Evolutionary conservation across 148 eudicot genomes (phyloP).

Genomic region (Vaccinium corymbosum): DNA sequence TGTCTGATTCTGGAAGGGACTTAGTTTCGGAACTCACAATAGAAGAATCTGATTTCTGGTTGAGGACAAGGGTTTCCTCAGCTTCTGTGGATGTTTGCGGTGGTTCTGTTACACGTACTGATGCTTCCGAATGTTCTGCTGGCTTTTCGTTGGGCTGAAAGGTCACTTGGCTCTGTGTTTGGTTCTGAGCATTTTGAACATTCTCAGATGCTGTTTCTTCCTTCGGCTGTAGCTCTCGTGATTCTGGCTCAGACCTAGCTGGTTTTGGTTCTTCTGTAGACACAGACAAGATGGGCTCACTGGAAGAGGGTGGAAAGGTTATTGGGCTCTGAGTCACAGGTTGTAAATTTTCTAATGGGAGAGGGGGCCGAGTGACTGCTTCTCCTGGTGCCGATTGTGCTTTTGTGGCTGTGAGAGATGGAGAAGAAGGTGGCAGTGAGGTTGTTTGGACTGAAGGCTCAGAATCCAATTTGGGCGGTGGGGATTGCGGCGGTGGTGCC

Average conservation of each 20-base stretch:
- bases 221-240: not conserved
- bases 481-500: conserved; percentile 17
- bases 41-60: conserved; percentile 13
- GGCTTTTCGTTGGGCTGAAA: conserved; percentile 6
- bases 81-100: not conserved
- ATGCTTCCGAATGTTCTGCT: conserved; percentile 10
- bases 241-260: not conserved
- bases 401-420: conserved; percentile 10
- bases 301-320: not conserved
- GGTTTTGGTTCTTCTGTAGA: conserved; percentile 13
- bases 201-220: not conserved
- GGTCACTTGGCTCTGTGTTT: conserved; percentile 9
- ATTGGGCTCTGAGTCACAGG: not conserved
- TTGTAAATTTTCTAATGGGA: not conserved
- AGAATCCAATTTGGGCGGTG: conserved; percentile 20
- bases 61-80: not conserved
- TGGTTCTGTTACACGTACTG: conserved; percentile 7
- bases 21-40: not conserved
- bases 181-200: not conserved
- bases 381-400: conserved; percentile 9
- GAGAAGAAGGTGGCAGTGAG: not conserved
- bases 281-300: not conserved
- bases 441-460: not conserved
- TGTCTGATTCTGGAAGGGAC: not conserved
- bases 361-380: not conserved